Evolutionary conservation across 2,329 filamentous ascomycete genomes (phyloP).

Genomic region (Aspergillus pseudotamarii): DNA sequence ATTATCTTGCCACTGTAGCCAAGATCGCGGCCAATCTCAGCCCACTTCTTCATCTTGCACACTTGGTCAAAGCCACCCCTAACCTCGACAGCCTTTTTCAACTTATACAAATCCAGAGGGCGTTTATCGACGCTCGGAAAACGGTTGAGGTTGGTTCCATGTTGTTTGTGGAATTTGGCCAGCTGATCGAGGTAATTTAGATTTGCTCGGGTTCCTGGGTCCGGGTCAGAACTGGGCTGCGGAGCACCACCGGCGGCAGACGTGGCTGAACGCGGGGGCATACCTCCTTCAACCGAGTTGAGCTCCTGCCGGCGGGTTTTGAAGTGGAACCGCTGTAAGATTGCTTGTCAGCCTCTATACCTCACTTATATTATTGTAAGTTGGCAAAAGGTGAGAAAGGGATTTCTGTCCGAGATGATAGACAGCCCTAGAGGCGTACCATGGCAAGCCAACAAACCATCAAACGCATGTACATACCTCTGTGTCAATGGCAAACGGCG

Average conservation of each 20-base stretch:
- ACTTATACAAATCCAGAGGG: conserved; percentile 88
- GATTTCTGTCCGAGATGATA: background rate
- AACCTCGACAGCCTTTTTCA: conserved; percentile 95
- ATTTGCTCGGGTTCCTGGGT: conserved; percentile 84
- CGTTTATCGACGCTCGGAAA: conserved; percentile 98
- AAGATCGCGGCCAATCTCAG: conserved; percentile 92
- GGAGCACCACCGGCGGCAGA: conserved; percentile 33
- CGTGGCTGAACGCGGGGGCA: conserved; percentile 34
- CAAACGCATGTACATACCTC: conserved; percentile 64
- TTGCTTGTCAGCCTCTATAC: conserved; percentile 29
- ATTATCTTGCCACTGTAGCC: conserved; percentile 99
- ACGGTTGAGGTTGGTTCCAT: conserved; percentile 89
- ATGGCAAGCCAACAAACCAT: background rate
- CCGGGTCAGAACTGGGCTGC: conserved; percentile 42
- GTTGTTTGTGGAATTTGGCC: conserved; percentile 94
- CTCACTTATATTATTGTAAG: background rate
- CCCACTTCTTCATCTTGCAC: conserved; percentile 98
- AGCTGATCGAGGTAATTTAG: conserved; percentile 94
- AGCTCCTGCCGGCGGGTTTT: conserved; percentile 93
- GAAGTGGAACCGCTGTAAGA: conserved; percentile 85
- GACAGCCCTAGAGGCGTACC: background rate
- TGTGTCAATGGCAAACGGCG: conserved; percentile 92
- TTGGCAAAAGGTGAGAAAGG: background rate
- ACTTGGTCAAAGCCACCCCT: conserved; percentile 95
- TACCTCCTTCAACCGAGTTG: conserved; percentile 97